Evolutionary conservation across 257 asterid genomes (phyloP).

Genomic region (Lavandula angustifolia): DNA sequence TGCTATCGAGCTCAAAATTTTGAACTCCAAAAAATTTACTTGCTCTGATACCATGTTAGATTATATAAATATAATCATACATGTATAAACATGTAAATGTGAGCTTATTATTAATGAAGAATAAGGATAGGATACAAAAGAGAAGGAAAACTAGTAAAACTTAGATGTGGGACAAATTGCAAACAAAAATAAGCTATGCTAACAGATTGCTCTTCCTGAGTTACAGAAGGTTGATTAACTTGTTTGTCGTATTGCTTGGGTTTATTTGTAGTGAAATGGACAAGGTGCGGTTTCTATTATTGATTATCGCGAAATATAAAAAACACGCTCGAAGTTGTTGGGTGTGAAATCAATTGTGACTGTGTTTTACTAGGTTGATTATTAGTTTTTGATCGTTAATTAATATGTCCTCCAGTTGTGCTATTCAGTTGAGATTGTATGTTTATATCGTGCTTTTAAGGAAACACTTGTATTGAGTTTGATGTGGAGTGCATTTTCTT

Average conservation of each 20-base stretch:
- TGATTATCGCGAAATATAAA: not conserved
- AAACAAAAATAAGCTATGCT: too few relatives aligned
- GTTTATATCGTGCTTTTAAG: conserved; percentile 15
- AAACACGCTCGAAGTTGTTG: not conserved
- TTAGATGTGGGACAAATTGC: too few relatives aligned
- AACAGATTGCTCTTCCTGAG: too few relatives aligned
- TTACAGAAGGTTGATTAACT: conserved; percentile 51
- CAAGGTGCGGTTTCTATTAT: not conserved
- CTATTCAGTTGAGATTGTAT: not conserved
- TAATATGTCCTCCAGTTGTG: not conserved
- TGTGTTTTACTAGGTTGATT: conserved; percentile 4
- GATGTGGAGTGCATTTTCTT: conserved; percentile 10
- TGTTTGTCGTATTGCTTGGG: conserved; percentile 3
- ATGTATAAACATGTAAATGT: too few relatives aligned
- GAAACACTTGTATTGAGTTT: not conserved
- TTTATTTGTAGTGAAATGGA: not conserved
- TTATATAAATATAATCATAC: too few relatives aligned
- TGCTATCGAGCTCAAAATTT: too few relatives aligned
- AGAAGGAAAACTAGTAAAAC: too few relatives aligned
- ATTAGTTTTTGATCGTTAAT: not conserved
- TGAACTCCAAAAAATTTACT: too few relatives aligned
- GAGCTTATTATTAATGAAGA: too few relatives aligned
- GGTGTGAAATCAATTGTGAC: not conserved
- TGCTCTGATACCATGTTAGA: too few relatives aligned
- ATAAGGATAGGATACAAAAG: too few relatives aligned